Evolutionary conservation across 495 filamentous ascomycete genomes (phyloP), one percentile per base, ranked within the genome.

Genomic region (Amphirosellinia nigrospora): DNA sequence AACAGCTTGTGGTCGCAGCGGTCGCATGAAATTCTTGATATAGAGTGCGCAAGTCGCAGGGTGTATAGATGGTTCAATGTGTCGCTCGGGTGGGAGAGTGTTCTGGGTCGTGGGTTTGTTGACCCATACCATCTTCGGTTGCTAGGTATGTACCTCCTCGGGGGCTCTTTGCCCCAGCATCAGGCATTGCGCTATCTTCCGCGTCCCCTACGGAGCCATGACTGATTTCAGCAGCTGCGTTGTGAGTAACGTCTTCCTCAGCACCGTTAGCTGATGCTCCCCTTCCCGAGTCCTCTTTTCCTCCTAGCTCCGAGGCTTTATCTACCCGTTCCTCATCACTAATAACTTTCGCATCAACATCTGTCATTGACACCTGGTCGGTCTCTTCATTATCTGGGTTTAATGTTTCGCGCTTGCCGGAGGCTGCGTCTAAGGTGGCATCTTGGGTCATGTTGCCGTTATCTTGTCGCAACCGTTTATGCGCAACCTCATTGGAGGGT

Each of bases 11-110:
- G 87, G 86, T 70, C 91, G 91, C 10, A 99, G 84, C 19, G 96
- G 96, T 50, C 96, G 88, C 89, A 96, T 94, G 55, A 99, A 87
- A 72, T 97, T 89, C 73, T 91, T 90, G 74, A 99, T 96, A 82
- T 98, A 99, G 58, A 99, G 83, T 48, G 93, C 89, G 39, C 90
- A 77, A 7, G 96, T 99, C 2, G 93, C 93, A 13, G 91, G 88
- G 81, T 98, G 96, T 32, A 92, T 79, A 4, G 94, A 88, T 13
- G 94, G 91, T 55, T 83, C 82, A 36, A 91, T 85, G 28, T 82
- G 72, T 66, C 73, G 73, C 28, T 81, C 79, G 65, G 77, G 73
- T 32, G 81, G 61, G 55, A 34, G 70, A 58, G 58, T 43, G 39
- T 46, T 36, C 71, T 59, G 68, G 58, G 43, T 73, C 48, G 32